Percentiles rank a stretch among this genome's conserved stretches.
Evolutionary conservation across 1,284 basidiomycete species (phyloP).

Genomic region (Trametes versicolor): DNA sequence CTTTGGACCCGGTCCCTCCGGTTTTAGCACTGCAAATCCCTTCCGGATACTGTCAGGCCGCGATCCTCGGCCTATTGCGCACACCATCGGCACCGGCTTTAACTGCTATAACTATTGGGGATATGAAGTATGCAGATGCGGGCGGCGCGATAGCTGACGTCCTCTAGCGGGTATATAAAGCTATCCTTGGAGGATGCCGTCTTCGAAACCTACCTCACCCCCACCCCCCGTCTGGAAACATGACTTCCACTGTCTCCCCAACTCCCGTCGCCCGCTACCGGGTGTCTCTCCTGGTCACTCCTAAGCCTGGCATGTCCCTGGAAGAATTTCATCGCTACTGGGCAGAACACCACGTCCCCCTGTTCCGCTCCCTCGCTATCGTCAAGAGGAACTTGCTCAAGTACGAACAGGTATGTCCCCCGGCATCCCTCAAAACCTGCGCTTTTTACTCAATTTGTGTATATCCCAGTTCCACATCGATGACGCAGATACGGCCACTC

Average conservation of each 20-base stretch:
- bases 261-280: constrained; percentile 27
- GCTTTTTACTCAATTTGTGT: not conserved
- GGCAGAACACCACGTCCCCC: constrained; percentile 27
- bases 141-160: too few relatives aligned
- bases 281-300: constrained; percentile 26
- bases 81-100: too few relatives aligned
- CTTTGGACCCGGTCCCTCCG: too few relatives aligned
- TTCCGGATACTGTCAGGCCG: too few relatives aligned
- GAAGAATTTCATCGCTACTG: constrained; percentile 34
- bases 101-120: too few relatives aligned
- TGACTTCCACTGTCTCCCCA: not conserved
- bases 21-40: too few relatives aligned
- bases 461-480: constrained; percentile 14
- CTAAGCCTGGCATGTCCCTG: constrained; percentile 30
- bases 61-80: too few relatives aligned
- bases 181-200: too few relatives aligned
- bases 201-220: not conserved
- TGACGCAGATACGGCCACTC: not conserved
- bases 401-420: constrained; percentile 31
- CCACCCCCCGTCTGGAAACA: not conserved
- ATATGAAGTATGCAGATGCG: too few relatives aligned
- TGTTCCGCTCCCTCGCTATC: constrained; percentile 33
- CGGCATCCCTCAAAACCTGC: not conserved
- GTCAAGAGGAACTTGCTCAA: constrained; percentile 33
- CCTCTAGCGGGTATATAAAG: too few relatives aligned